phyloP scores from a whole-genome alignment of 176 grass and related monocot species.

The Phoenix dactylifera region DNA sequence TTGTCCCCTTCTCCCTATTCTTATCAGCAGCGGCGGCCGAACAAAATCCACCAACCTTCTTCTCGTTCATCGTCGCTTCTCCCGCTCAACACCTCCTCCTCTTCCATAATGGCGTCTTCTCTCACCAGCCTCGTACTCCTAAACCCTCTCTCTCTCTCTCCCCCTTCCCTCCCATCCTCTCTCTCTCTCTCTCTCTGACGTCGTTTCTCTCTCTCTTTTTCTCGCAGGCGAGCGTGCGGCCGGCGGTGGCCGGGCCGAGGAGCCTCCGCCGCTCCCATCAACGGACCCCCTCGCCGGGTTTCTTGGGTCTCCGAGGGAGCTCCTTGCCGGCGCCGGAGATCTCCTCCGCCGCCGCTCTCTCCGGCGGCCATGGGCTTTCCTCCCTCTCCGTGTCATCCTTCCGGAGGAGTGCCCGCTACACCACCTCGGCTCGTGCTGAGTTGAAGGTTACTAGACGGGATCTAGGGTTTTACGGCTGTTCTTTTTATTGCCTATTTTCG shows the following conservation, averaged over 20 bases:
- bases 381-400: neutral
- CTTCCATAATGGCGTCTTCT: slow-evolving; percentile 11
- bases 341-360: slow-evolving; percentile 22
- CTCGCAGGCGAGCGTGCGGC: slow-evolving; percentile 44
- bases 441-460: slow-evolving; percentile 25
- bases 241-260: slow-evolving; percentile 3
- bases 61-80: no score
- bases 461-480: neutral
- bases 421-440: slow-evolving; percentile 47
- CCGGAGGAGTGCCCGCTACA: slow-evolving; percentile 31
- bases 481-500: neutral
- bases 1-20: no score
- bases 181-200: neutral
- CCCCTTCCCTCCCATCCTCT: neutral
- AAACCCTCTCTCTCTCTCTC: neutral
- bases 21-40: no score
- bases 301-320: slow-evolving; percentile 11
- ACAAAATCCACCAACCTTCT: no score
- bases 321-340: neutral
- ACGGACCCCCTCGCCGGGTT: slow-evolving; percentile 3
- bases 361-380: neutral
- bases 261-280: slow-evolving; percentile 14
- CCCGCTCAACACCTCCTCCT: neutral
- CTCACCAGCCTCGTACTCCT: neutral
- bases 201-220: neutral